Evolutionary conservation across 495 filamentous ascomycete species (phyloP).

Genomic region (Aeminium ludgeri): DNA sequence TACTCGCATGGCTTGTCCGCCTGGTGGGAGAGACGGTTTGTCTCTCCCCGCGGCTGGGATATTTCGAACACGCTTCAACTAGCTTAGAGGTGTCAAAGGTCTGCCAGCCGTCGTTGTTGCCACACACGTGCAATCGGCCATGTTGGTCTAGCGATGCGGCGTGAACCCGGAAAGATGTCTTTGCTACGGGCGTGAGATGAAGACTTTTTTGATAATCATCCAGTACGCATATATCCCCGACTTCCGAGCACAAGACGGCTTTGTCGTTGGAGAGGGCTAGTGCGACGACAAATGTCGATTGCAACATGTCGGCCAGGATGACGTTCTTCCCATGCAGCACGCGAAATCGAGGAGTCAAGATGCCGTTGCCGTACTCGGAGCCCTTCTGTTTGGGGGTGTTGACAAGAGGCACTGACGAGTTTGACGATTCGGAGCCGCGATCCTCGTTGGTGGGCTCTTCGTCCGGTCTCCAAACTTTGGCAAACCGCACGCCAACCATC

Average conservation of each 20-base stretch:
- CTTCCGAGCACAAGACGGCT: slow-evolving; percentile 55
- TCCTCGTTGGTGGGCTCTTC: slow-evolving; percentile 32
- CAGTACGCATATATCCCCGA: slow-evolving; percentile 58
- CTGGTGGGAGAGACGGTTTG: no score
- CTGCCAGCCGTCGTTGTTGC: no score
- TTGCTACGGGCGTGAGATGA: slow-evolving; percentile 45
- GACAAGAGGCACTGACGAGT: no score
- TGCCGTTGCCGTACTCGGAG: slow-evolving; percentile 27
- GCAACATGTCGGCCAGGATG: slow-evolving; percentile 58
- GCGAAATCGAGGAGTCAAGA: slow-evolving; percentile 19
- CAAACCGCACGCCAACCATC: slow-evolving; percentile 72
- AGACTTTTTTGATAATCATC: slow-evolving; percentile 58
- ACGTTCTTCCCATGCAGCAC: slow-evolving; percentile 44
- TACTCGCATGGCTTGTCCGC: no score
- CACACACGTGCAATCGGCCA: no score
- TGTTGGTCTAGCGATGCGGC: slow-evolving; percentile 26
- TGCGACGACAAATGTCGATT: slow-evolving; percentile 68
- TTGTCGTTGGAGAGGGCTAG: slow-evolving; percentile 47
- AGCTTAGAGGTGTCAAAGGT: no score
- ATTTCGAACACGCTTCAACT: no score
- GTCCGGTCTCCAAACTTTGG: slow-evolving; percentile 84
- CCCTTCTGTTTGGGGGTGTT: slow-evolving; percentile 10
- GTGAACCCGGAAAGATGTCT: slow-evolving; percentile 43
- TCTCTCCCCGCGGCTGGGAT: no score
- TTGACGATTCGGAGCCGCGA: slow-evolving; percentile 25